phyloP scores from a whole-genome alignment of 768 basidiomycete species.

The Tubosaeta sp. region DNA sequence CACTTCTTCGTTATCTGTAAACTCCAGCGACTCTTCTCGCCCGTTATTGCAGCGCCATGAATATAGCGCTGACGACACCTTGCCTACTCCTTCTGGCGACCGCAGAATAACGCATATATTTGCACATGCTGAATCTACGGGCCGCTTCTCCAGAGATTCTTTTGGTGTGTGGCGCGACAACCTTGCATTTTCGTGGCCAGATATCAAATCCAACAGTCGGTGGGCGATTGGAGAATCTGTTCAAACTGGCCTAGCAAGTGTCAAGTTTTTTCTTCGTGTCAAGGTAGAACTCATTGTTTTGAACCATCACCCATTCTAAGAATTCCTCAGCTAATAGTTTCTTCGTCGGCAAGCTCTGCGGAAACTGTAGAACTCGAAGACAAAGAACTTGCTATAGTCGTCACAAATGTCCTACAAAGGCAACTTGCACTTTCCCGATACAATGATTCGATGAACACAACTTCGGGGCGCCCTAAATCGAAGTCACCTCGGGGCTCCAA shows the following conservation, averaged over 20 bases:
- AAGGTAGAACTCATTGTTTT: constrained; percentile 45
- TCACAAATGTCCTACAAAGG: constrained; percentile 67
- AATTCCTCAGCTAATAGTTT: constrained; percentile 42
- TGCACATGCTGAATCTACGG: constrained; percentile 55
- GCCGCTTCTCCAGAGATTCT: constrained; percentile 50
- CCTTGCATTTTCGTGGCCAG: constrained; percentile 69
- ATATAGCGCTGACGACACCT: constrained; percentile 10
- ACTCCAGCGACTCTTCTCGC: constrained; percentile 24
- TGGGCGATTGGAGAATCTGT: constrained; percentile 83
- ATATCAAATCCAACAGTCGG: constrained; percentile 58
- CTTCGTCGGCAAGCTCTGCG: constrained; percentile 41
- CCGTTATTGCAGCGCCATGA: constrained; percentile 22
- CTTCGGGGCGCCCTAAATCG: constrained; percentile 44
- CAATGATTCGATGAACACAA: constrained; percentile 36
- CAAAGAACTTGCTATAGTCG: constrained; percentile 60
- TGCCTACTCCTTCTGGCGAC: constrained; percentile 9
- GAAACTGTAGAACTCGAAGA: constrained; percentile 70
- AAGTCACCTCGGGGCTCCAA: constrained; percentile 51
- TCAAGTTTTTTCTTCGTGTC: constrained; percentile 66
- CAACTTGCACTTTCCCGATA: constrained; percentile 60
- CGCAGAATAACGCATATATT: constrained; percentile 47
- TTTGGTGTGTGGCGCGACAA: constrained; percentile 61
- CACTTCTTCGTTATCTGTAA: constrained; percentile 19
- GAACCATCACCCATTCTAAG: constrained; percentile 11
- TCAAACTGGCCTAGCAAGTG: constrained; percentile 55